Conservation (phyloP, 1,284 basidiomycete species). For the Porogramme epimiltina region DNA sequence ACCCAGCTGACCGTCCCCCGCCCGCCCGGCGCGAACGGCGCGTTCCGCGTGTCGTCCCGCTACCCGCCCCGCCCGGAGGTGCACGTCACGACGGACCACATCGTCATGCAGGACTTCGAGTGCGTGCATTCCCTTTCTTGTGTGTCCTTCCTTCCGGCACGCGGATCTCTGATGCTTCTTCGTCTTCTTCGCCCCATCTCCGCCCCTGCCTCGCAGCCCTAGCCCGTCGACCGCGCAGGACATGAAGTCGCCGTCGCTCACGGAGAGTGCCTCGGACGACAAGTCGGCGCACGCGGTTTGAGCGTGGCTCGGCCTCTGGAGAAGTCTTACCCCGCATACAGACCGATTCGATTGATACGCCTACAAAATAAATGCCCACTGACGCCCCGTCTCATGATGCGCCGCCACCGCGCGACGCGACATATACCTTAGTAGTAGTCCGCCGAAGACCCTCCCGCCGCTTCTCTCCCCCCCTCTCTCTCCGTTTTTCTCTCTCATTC, state of each 20-base stretch:
- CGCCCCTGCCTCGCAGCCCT: conserved; percentile 1
- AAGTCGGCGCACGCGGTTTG: conserved; percentile 15
- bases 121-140: conserved; percentile 17
- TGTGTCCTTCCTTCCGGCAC: too few species aligned
- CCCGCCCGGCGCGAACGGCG: conserved; percentile 7
- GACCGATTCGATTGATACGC: not conserved
- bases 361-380: conserved; percentile 1
- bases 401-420: too few species aligned
- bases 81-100: conserved; percentile 60
- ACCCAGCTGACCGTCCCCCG: conserved; percentile 37
- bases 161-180: too few species aligned
- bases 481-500: too few species aligned
- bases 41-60: conserved; percentile 16
- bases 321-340: too few species aligned
- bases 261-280: conserved; percentile 5
- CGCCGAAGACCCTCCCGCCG: not conserved
- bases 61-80: conserved; percentile 49
- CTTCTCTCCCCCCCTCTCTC: too few species aligned
- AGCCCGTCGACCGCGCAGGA: conserved; percentile 11
- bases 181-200: too few species aligned
- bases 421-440: too few species aligned
- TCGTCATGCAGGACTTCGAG: conserved; percentile 46
- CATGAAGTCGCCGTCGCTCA: conserved; percentile 15
- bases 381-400: not conserved
- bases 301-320: too few species aligned